Conservation (phyloP, 495 filamentous ascomycete species). For the Penicillium psychrofluorescens region DNA sequence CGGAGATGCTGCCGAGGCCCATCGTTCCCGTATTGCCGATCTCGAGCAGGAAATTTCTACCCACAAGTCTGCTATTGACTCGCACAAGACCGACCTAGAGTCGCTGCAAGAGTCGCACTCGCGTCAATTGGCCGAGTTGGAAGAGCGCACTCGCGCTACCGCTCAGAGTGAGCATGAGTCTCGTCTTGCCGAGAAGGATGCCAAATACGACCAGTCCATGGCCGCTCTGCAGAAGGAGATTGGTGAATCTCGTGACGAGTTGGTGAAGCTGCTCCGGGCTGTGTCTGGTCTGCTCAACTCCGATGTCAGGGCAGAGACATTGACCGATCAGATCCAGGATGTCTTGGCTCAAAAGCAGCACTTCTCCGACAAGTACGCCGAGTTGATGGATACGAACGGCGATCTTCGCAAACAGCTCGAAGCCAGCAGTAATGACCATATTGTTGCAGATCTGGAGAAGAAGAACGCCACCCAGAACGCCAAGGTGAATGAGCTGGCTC, state of each 20-base stretch:
- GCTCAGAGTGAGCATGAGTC: conserved; percentile 40
- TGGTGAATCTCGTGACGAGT: conserved; percentile 58
- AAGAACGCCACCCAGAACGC: conserved; percentile 29
- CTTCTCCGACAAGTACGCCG: conserved; percentile 38
- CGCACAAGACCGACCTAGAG: conserved; percentile 46
- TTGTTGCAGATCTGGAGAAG: conserved; percentile 28
- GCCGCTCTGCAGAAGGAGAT: conserved; percentile 61
- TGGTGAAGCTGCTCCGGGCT: conserved; percentile 51
- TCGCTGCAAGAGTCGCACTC: conserved; percentile 48
- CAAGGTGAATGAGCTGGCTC: conserved; percentile 43
- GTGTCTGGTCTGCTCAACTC: conserved; percentile 44
- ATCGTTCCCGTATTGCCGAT: conserved; percentile 46
- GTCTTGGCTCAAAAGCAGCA: conserved; percentile 37
- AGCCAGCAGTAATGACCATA: conserved; percentile 33
- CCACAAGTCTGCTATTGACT: conserved; percentile 46
- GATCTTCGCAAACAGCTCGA: conserved; percentile 50
- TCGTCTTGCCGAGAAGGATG: conserved; percentile 37
- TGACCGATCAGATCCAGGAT: conserved; percentile 42
- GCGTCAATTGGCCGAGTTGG: conserved; percentile 43
- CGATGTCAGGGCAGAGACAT: conserved; percentile 37
- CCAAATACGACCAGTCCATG: conserved; percentile 54
- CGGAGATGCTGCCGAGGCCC: conserved; percentile 34
- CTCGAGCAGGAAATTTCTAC: conserved; percentile 50
- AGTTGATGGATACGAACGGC: conserved; percentile 34
- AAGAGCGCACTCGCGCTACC: conserved; percentile 28